Evolutionary conservation across 2,329 filamentous ascomycete species (phyloP).

Genomic region (Clathrospora elynae): DNA sequence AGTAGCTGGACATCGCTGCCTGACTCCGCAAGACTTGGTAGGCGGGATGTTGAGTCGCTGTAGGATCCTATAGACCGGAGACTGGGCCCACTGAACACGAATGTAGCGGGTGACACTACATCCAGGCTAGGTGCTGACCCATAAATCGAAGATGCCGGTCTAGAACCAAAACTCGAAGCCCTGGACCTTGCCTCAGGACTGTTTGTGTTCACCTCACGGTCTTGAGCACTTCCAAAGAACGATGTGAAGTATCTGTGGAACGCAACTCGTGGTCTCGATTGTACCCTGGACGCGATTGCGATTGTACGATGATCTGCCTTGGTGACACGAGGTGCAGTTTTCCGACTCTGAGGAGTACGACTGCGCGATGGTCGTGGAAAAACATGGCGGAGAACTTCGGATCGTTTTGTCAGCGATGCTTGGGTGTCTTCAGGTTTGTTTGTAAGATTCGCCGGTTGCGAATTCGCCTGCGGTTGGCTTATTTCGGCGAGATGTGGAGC

Average conservation of each 20-base stretch:
- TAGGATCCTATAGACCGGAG: constrained; percentile 35
- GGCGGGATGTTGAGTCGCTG: constrained; percentile 24
- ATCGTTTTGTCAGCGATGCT: constrained; percentile 16
- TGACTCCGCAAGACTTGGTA: constrained; percentile 25
- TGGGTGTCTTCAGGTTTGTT: neutral
- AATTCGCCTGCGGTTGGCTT: neutral
- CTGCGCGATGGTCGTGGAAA: constrained; percentile 25
- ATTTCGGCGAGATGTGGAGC: constrained; percentile 1
- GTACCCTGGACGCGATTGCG: constrained; percentile 17
- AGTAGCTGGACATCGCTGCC: constrained; percentile 16
- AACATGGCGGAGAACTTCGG: constrained; percentile 33
- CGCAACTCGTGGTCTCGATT: constrained; percentile 24
- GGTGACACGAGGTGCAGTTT: constrained; percentile 11
- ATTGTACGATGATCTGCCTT: constrained; percentile 18
- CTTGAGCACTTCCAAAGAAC: constrained; percentile 28
- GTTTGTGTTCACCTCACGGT: constrained; percentile 3
- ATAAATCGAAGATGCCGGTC: constrained; percentile 19
- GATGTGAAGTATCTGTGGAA: constrained; percentile 38
- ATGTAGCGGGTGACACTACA: constrained; percentile 38
- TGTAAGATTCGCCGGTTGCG: neutral
- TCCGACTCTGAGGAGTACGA: constrained; percentile 4
- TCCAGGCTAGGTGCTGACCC: constrained; percentile 39
- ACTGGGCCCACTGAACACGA: constrained; percentile 44
- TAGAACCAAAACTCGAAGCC: constrained; percentile 31
- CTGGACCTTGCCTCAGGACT: constrained; percentile 19